Conservation (phyloP, 1,284 basidiomycete species). For the Dichomitus squalens region DNA sequence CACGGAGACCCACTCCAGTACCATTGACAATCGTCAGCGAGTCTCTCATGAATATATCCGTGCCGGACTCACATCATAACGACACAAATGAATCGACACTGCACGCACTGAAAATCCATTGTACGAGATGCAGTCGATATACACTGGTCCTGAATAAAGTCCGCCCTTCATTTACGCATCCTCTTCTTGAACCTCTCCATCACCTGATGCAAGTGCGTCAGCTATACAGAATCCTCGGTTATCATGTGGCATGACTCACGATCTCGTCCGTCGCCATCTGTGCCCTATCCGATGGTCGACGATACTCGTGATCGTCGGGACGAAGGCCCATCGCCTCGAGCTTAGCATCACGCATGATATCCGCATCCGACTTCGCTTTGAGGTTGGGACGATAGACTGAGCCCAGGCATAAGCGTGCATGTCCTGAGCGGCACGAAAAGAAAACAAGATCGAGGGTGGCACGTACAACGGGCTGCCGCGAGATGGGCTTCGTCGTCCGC, state of each 20-base stretch:
- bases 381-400: slow-evolving; percentile 83
- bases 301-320: slow-evolving; percentile 50
- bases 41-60: too few relatives aligned
- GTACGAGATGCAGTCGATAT: background rate
- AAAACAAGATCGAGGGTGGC: background rate
- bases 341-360: slow-evolving; percentile 84
- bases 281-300: slow-evolving; percentile 53
- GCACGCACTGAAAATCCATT: background rate
- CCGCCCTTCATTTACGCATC: slow-evolving; percentile 62
- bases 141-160: slow-evolving; percentile 2
- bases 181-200: slow-evolving; percentile 89
- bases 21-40: too few relatives aligned
- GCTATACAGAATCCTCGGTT: too few relatives aligned
- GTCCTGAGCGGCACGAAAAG: background rate
- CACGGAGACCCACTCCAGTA: too few relatives aligned
- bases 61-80: too few relatives aligned
- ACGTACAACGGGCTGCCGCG: slow-evolving; percentile 82
- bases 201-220: slow-evolving; percentile 46
- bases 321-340: slow-evolving; percentile 79
- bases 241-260: slow-evolving; percentile 54
- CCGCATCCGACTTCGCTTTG: slow-evolving; percentile 80
- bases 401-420: slow-evolving; percentile 3
- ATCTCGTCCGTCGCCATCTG: slow-evolving; percentile 92
- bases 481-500: slow-evolving; percentile 77
- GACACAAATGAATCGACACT: too few relatives aligned